Base-by-base conservation (phyloP, 495 filamentous ascomycete genomes). In the Acidiella bohemica region DNA sequence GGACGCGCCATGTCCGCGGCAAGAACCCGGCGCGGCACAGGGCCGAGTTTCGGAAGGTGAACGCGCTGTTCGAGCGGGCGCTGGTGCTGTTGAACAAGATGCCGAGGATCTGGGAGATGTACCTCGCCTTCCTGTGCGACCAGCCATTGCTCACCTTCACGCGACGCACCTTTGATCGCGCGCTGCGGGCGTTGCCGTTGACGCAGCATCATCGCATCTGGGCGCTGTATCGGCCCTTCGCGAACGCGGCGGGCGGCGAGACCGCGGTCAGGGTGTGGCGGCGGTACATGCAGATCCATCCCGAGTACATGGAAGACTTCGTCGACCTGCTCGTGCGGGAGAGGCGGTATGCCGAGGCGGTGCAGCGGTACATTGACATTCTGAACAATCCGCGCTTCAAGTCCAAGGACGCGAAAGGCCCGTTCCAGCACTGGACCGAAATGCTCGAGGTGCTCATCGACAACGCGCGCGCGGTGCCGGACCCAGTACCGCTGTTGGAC, bases 21-120 rank as follows among this genome's bases (percentile, higher is more conserved):
- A 76, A 85, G 51, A 95, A 94, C 57, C 74, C 88, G 26, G 81
- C 81, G 44, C 74, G 77, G 26, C 84, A 84, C 59, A 74, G 73
- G 21, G 65, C 74, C 38, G 87, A 96, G 53, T 96, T 80, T 59
- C 69, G 72, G 49, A 95, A 95, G 59, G 87, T 99, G 55, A 96
- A 99, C 58, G 72, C 85, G 32, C 74, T 95, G 21, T 99, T 94
- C 53, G 92, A 99, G 62, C 75, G 84, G 49, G 87, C 92, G 8
- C 65, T 99, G 25, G 81, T 96, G 45, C 70, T 99, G 7, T 72
- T 99, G 49, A 95, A 96, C 66, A 99, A 99, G 62, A 99, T 99
- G 92, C 92, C 92, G 32, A 71, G 75, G 44, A 90, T 96, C 54
- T 99, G 92, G 92, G 85, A 93, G 61, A 85, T 95, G 81, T 99